These are phyloP conservation scores for Microascus cirrosus DNA, from an alignment of 2,329 filamentous ascomycete genomes.

Conservation along the genomic window DNA sequence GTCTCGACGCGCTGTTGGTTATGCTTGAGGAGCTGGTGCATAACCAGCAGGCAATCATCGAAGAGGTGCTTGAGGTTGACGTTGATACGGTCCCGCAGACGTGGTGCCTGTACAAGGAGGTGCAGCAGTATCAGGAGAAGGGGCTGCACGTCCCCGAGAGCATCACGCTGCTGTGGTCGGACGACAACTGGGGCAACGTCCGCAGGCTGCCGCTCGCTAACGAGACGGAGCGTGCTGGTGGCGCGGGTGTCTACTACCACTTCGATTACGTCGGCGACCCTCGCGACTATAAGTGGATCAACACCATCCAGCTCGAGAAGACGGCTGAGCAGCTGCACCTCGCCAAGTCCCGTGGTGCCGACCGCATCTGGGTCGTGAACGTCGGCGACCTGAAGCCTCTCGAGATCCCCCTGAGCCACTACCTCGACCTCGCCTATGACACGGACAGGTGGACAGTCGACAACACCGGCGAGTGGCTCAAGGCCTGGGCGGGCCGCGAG, in stretches of 20 bases:
- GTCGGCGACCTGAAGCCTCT: slow-evolving; percentile 56
- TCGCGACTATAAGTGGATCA: slow-evolving; percentile 47
- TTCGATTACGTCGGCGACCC: slow-evolving; percentile 40
- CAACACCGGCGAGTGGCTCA: slow-evolving; percentile 43
- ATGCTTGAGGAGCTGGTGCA: slow-evolving; percentile 50
- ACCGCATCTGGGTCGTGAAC: slow-evolving; percentile 56
- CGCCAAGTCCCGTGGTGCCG: slow-evolving; percentile 45
- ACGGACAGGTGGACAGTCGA: slow-evolving; percentile 43
- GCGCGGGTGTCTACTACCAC: slow-evolving; percentile 53
- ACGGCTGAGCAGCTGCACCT: slow-evolving; percentile 48
- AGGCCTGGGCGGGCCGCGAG: slow-evolving; percentile 43
- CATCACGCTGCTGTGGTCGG: slow-evolving; percentile 56
- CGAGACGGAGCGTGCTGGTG: slow-evolving; percentile 48
- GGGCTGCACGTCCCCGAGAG: slow-evolving; percentile 51
- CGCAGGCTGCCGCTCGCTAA: slow-evolving; percentile 47
- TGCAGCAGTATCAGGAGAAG: slow-evolving; percentile 56
- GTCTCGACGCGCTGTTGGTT: slow-evolving; percentile 41
- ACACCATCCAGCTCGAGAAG: slow-evolving; percentile 51
- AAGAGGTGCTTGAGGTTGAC: slow-evolving; percentile 37
- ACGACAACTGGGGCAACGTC: slow-evolving; percentile 60
- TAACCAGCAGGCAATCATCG: slow-evolving; percentile 47
- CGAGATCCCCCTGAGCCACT: slow-evolving; percentile 55
- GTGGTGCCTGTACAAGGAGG: slow-evolving; percentile 68
- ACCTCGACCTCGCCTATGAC: slow-evolving; percentile 58
- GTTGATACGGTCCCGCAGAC: slow-evolving; percentile 50